Conservation (phyloP, 768 basidiomycete genomes). For the Saitozyma sp. region DNA sequence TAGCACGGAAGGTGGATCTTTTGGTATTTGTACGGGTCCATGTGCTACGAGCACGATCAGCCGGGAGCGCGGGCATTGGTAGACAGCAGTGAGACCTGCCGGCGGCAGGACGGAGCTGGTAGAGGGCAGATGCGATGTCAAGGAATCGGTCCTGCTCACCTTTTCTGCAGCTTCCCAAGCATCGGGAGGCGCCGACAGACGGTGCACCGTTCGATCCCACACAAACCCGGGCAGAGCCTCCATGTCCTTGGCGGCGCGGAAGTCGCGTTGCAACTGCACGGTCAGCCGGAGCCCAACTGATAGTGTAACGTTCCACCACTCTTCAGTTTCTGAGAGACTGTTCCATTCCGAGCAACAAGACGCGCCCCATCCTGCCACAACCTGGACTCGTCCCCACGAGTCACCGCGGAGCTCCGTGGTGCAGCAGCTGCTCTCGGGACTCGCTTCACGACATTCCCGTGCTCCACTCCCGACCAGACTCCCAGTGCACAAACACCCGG, state of each 20-base stretch:
- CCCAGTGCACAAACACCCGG: no score
- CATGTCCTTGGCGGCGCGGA: constrained; percentile 36
- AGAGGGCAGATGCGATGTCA: neutral
- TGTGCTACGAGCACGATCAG: constrained; percentile 6
- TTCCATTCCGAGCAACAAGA: no score
- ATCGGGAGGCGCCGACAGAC: constrained; percentile 22
- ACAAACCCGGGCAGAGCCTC: constrained; percentile 35
- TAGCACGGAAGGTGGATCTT: constrained; percentile 33
- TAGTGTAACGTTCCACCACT: no score
- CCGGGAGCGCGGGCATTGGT: no score
- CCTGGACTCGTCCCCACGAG: neutral
- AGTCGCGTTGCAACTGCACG: constrained; percentile 30
- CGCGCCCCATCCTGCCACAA: no score
- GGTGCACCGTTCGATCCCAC: constrained; percentile 21
- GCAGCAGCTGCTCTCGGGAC: no score
- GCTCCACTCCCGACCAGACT: no score
- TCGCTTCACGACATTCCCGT: no score
- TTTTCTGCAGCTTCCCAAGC: constrained; percentile 34
- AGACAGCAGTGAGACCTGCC: no score
- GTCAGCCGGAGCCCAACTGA: no score
- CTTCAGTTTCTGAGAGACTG: no score
- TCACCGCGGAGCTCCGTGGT: neutral
- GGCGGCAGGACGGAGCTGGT: neutral
- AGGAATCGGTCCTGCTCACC: constrained; percentile 18
- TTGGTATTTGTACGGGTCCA: constrained; percentile 32